These are phyloP conservation scores for Colletotrichum endophyticum DNA, from an alignment of 2,329 filamentous ascomycete species.

Conservation along the genomic window DNA sequence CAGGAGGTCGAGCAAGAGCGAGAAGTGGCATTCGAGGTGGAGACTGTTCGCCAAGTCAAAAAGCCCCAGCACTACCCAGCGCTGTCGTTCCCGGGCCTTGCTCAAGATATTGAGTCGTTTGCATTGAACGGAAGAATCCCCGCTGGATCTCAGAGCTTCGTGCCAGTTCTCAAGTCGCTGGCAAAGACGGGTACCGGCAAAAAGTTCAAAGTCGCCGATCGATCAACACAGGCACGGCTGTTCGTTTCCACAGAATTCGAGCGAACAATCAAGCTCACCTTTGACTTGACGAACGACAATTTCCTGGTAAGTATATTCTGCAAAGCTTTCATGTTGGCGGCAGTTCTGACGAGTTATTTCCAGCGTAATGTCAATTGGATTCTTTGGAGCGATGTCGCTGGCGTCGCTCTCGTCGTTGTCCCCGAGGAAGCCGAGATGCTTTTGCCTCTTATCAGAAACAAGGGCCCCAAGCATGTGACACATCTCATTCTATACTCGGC, in stretches of 20 bases:
- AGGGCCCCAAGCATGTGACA: conserved; percentile 37
- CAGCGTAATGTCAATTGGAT: conserved; percentile 65
- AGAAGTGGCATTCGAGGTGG: conserved; percentile 64
- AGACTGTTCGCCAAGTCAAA: conserved; percentile 60
- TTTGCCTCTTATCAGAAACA: conserved; percentile 45
- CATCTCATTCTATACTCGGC: conserved; percentile 64
- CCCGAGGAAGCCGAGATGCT: conserved; percentile 67
- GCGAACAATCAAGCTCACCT: conserved; percentile 42
- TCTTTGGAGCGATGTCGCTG: conserved; percentile 52
- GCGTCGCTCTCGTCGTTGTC: conserved; percentile 61
- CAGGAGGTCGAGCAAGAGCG: conserved; percentile 66
- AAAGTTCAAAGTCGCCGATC: conserved; percentile 31
- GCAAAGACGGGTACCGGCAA: conserved; percentile 35
- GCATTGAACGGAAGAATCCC: conserved; percentile 46
- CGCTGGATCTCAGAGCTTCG: conserved; percentile 38
- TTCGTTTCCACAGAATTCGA: conserved; percentile 52
- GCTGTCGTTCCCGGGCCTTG: conserved; percentile 48
- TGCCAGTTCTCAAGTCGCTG: conserved; percentile 47
- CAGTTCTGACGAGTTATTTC: not conserved
- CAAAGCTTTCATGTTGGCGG: not conserved
- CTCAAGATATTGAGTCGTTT: conserved; percentile 51
- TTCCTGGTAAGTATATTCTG: conserved; percentile 32
- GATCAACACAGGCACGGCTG: conserved; percentile 26
- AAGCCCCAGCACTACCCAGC: conserved; percentile 44
- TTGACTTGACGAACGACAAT: conserved; percentile 32